Evolutionary conservation across 306 rosid species (phyloP).

Genomic region (Luffa acutangula): DNA sequence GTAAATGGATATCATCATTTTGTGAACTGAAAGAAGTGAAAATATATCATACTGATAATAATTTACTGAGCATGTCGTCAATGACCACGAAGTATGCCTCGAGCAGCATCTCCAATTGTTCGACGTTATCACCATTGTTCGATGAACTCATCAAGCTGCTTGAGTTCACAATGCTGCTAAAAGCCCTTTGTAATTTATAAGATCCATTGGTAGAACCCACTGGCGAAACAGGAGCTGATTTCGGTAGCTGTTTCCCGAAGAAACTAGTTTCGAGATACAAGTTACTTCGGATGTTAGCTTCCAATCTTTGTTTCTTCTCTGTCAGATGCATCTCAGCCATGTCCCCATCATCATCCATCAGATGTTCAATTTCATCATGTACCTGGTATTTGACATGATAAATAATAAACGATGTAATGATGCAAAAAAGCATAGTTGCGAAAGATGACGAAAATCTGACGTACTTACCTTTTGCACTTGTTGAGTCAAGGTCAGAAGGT

Average conservation of each 20-base stretch:
- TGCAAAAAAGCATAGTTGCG: slow-evolving; percentile 1
- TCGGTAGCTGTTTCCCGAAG: slow-evolving; percentile 25
- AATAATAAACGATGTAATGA: neutral
- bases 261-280: slow-evolving; percentile 23
- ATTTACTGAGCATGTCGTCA: slow-evolving; percentile 33
- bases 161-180: slow-evolving; percentile 50
- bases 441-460: slow-evolving; percentile 3
- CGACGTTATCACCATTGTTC: slow-evolving; percentile 49
- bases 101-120: slow-evolving; percentile 45
- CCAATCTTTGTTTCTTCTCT: slow-evolving; percentile 32
- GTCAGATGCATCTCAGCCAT: slow-evolving; percentile 49
- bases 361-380: slow-evolving; percentile 37
- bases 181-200: slow-evolving; percentile 60
- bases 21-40: slow-evolving; percentile 1
- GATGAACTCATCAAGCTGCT: slow-evolving; percentile 57
- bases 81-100: slow-evolving; percentile 43
- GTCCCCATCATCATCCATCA: slow-evolving; percentile 43
- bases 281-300: slow-evolving; percentile 36
- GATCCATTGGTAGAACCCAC: slow-evolving; percentile 36
- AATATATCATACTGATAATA: slow-evolving; percentile 31
- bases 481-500: slow-evolving; percentile 83
- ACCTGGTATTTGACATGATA: slow-evolving; percentile 27
- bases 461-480: slow-evolving; percentile 81
- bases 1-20: neutral
- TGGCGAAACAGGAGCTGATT: slow-evolving; percentile 79